Percentiles rank a stretch among this genome's conserved stretches.
Evolutionary conservation across 306 rosid species (phyloP).

Genomic region (apple (Malus domestica)): ASM211411v1 NC_041792.1:26936407-26936906

Average conservation of each 20-base stretch:
- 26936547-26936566: constrained; percentile 7
- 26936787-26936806: neutral
- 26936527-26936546: constrained; percentile 6
- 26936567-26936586: neutral
- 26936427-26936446: neutral
- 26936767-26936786: neutral
- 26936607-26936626: neutral
- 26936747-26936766: neutral
- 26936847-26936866: no score
- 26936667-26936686: constrained; percentile 1
- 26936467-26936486: neutral
- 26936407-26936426: neutral
- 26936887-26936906: neutral
- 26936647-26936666: neutral
- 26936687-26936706: constrained; percentile 2
- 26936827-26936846: neutral
- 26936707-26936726: constrained; percentile 6
- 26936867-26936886: neutral
- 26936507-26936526: neutral
- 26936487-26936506: neutral
- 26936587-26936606: neutral
- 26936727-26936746: constrained; percentile 5
- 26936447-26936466: neutral
- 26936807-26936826: neutral
- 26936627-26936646: constrained; percentile 4